These are phyloP conservation scores for Phytopythium boreale DNA, from an alignment of 352 stramenopile genomes.

Conservation along the genomic window DNA sequence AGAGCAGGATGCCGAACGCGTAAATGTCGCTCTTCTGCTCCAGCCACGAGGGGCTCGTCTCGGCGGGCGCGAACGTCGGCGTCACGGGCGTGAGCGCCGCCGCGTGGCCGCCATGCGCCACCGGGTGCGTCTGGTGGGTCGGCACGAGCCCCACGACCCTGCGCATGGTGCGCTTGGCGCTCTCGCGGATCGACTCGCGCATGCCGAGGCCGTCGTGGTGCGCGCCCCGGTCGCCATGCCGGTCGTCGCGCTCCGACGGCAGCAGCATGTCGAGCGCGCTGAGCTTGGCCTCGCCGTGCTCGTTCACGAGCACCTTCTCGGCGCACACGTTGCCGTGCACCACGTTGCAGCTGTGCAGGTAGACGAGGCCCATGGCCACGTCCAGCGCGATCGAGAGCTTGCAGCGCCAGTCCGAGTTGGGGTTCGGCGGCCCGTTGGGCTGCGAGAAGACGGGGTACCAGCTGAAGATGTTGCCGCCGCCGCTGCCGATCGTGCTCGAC, in stretches of 20 bases:
- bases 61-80: slow-evolving; percentile 9
- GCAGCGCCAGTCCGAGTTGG: slow-evolving; percentile 53
- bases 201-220: slow-evolving; percentile 15
- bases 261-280: slow-evolving; percentile 61
- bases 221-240: slow-evolving; percentile 6
- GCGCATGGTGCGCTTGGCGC: slow-evolving; percentile 13
- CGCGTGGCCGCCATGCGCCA: background rate
- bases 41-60: slow-evolving; percentile 23
- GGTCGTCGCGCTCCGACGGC: slow-evolving; percentile 15
- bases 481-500: slow-evolving; percentile 28
- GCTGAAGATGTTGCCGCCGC: slow-evolving; percentile 46
- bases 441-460: slow-evolving; percentile 48
- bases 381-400: slow-evolving; percentile 80
- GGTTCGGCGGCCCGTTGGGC: slow-evolving; percentile 35
- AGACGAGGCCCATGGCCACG: slow-evolving; percentile 76
- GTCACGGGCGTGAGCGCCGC: slow-evolving; percentile 9
- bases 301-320: slow-evolving; percentile 69
- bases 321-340: slow-evolving; percentile 59
- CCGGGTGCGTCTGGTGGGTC: background rate
- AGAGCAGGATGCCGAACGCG: slow-evolving; percentile 67
- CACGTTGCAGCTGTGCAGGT: slow-evolving; percentile 62
- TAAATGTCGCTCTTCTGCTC: slow-evolving; percentile 59
- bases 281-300: slow-evolving; percentile 75
- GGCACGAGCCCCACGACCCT: slow-evolving; percentile 3
- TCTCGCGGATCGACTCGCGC: slow-evolving; percentile 47